Conservation (phyloP, 2,329 filamentous ascomycete genomes). For the Fusarium torulosum region DNA sequence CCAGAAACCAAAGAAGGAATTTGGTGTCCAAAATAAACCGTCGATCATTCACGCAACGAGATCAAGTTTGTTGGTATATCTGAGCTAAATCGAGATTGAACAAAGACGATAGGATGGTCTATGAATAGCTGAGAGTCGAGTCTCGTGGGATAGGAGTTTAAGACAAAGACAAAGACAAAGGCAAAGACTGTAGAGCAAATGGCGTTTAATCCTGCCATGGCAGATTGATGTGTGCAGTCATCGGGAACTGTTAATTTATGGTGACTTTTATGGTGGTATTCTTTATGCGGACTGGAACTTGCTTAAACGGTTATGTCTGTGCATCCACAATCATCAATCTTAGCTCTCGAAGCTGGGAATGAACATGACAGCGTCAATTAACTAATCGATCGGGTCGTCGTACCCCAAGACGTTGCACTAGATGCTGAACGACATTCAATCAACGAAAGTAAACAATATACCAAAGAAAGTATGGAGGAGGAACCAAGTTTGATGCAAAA, state of each 20-base stretch:
- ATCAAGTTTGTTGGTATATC: constrained; percentile 17
- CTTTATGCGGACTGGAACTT: constrained; percentile 44
- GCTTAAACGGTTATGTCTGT: constrained; percentile 42
- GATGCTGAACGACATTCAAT: not conserved
- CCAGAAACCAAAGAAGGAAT: constrained; percentile 9
- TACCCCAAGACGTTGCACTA: constrained; percentile 5
- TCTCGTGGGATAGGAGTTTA: constrained; percentile 8
- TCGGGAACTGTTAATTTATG: constrained; percentile 16
- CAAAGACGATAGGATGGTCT: constrained; percentile 25
- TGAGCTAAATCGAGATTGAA: constrained; percentile 29
- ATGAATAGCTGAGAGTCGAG: constrained; percentile 4
- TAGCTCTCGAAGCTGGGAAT: constrained; percentile 36
- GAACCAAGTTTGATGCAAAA: constrained; percentile 42
- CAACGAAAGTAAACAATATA: constrained; percentile 19
- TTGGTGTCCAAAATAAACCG: constrained; percentile 30
- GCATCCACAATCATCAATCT: constrained; percentile 30
- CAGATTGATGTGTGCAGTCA: too few species aligned
- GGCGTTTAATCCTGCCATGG: constrained; percentile 4
- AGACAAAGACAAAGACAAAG: constrained; percentile 16
- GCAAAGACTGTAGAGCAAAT: constrained; percentile 6
- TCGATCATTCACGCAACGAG: constrained; percentile 29
- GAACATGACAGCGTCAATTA: constrained; percentile 15
- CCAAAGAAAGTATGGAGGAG: constrained; percentile 10
- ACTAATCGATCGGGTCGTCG: not conserved
- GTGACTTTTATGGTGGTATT: constrained; percentile 26